Percentiles rank a stretch among this genome's conserved stretches.
Evolutionary conservation across 176 grass and related monocot genomes (phyloP).

Genomic region (Oryza officinalis): DNA sequence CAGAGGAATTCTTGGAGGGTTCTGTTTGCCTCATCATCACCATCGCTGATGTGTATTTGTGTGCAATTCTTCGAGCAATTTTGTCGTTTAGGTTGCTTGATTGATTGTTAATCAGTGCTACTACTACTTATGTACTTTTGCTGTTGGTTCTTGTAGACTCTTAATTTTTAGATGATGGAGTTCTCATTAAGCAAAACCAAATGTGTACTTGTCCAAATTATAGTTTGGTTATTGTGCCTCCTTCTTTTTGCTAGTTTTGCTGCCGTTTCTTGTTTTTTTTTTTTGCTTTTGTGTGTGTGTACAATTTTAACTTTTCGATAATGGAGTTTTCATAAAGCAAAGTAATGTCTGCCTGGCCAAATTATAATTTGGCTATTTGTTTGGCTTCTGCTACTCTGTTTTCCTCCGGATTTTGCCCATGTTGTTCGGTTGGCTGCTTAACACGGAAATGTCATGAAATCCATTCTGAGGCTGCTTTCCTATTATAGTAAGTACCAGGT

Average conservation of each 20-base stretch:
- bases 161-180: too few species aligned
- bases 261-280: too few species aligned
- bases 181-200: too few species aligned
- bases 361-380: neutral
- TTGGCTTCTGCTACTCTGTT: neutral
- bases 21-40: too few species aligned
- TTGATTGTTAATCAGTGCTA: neutral
- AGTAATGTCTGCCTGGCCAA: neutral
- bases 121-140: neutral
- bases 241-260: neutral
- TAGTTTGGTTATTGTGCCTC: too few species aligned
- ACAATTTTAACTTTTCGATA: too few species aligned
- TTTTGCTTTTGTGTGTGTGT: too few species aligned
- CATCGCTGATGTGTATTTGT: neutral
- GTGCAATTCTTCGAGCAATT: neutral
- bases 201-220: too few species aligned
- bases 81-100: neutral
- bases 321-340: too few species aligned
- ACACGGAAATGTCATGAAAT: neutral
- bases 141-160: too few species aligned
- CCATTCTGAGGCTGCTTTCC: neutral
- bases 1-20: too few species aligned
- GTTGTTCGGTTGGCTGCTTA: neutral
- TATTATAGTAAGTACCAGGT: neutral
- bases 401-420: neutral